Evolutionary conservation across 1,139 yeast species (phyloP).

Genomic region (Candida buenavistaensis): DNA sequence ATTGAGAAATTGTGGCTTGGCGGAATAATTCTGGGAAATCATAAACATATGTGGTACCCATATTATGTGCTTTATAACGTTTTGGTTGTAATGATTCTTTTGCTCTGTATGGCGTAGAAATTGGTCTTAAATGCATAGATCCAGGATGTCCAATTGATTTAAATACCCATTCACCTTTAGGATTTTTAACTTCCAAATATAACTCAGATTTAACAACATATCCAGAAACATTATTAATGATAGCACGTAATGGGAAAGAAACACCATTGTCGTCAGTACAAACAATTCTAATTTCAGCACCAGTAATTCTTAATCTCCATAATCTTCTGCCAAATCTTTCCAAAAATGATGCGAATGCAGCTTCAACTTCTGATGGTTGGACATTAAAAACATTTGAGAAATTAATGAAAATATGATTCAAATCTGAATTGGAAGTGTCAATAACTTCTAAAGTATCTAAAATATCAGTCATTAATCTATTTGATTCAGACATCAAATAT

Average conservation of each 20-base stretch:
- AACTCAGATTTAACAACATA: slow-evolving; percentile 94
- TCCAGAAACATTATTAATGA: slow-evolving; percentile 94
- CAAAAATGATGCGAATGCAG: slow-evolving; percentile 95
- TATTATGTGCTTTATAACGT: slow-evolving; percentile 95
- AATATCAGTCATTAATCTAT: slow-evolving; percentile 92
- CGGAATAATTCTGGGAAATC: slow-evolving; percentile 99
- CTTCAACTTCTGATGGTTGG: slow-evolving; percentile 93
- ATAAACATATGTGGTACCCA: slow-evolving; percentile 97
- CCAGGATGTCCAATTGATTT: slow-evolving; percentile 94
- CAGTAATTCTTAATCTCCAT: slow-evolving; percentile 94
- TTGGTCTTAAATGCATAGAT: slow-evolving; percentile 94
- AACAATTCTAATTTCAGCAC: slow-evolving; percentile 95
- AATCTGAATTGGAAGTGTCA: slow-evolving; percentile 91
- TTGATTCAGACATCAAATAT: slow-evolving; percentile 93
- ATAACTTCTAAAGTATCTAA: slow-evolving; percentile 92
- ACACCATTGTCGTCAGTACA: slow-evolving; percentile 87
- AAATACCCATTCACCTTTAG: slow-evolving; percentile 95
- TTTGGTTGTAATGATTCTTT: slow-evolving; percentile 98
- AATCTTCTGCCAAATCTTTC: slow-evolving; percentile 96
- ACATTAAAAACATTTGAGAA: slow-evolving; percentile 94
- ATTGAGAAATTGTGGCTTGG: slow-evolving; percentile 81
- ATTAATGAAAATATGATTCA: slow-evolving; percentile 95
- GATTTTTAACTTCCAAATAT: slow-evolving; percentile 89
- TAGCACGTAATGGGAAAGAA: slow-evolving; percentile 94
- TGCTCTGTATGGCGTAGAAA: slow-evolving; percentile 94